Evolutionary conservation across 73 alveolate genomes (phyloP).

Genomic region (Loxodes magnus): DNA sequence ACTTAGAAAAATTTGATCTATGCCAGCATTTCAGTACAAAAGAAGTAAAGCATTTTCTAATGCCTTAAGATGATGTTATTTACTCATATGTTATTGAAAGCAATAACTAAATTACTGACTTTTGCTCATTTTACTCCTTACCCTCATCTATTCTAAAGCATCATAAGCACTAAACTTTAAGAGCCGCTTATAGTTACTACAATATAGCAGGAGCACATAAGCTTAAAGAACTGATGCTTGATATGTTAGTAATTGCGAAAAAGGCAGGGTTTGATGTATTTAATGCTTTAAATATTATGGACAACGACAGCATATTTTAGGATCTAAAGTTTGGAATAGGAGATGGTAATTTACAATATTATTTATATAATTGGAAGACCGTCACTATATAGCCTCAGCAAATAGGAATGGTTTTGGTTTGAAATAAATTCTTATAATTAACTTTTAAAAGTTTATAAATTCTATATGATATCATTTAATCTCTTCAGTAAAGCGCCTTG

Average conservation of each 20-base stretch:
- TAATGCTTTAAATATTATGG: conserved; percentile 94
- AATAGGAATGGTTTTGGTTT: neutral
- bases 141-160: conserved; percentile 80
- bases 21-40: conserved; percentile 27
- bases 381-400: neutral
- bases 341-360: conserved; percentile 54
- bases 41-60: conserved; percentile 56
- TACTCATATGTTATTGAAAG: conserved; percentile 71
- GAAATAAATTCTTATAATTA: no score
- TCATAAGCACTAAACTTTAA: conserved; percentile 47
- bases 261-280: conserved; percentile 70
- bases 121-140: conserved; percentile 83
- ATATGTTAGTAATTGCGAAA: conserved; percentile 54
- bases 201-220: conserved; percentile 57
- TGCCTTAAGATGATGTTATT: conserved; percentile 62
- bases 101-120: conserved; percentile 87
- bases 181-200: conserved; percentile 80
- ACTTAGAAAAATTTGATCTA: conserved; percentile 38
- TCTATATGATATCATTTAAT: no score
- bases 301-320: conserved; percentile 58
- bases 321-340: conserved; percentile 46
- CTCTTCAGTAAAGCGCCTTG: no score
- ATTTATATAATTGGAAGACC: conserved; percentile 41
- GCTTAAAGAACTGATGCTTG: conserved; percentile 34
- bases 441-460: no score